These are phyloP conservation scores for Tetrapisispora phaffii DNA, from an alignment of 805 yeast species.

Conservation along the genomic window DNA sequence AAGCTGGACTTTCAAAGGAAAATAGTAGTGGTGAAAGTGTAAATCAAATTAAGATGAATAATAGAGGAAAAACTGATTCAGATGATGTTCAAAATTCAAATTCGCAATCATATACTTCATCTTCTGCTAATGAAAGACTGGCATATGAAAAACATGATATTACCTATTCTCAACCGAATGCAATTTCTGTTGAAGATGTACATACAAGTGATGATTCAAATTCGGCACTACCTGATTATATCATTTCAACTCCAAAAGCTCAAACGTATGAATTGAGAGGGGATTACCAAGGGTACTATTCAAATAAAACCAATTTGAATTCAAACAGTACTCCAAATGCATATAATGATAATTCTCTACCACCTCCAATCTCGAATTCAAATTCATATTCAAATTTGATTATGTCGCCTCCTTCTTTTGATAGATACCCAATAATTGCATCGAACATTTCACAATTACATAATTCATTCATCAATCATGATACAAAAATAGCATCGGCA, in stretches of 20 bases:
- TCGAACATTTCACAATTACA: constrained; percentile 30
- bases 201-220: constrained; percentile 19
- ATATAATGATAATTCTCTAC: background rate
- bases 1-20: constrained; percentile 4
- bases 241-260: background rate
- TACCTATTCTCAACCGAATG: background rate
- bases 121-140: background rate
- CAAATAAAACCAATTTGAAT: constrained; percentile 12
- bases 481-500: background rate
- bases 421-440: constrained; percentile 55
- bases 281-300: constrained; percentile 28
- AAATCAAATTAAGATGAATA: constrained; percentile 7
- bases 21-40: constrained; percentile 16
- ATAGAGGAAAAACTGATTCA: background rate
- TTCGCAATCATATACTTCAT: background rate
- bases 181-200: background rate
- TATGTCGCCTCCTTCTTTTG: constrained; percentile 46
- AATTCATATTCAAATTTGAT: constrained; percentile 10
- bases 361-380: background rate
- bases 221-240: constrained; percentile 2
- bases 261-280: constrained; percentile 6
- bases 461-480: constrained; percentile 1
- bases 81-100: background rate
- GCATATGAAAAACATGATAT: background rate
- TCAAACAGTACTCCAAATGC: constrained; percentile 3